A percentile compares a stretch with the other conserved stretches of the same genome.
These are phyloP conservation scores for Citropsis articulata DNA, from an alignment of 345 rosid species.

Conservation along the genomic window DNA sequence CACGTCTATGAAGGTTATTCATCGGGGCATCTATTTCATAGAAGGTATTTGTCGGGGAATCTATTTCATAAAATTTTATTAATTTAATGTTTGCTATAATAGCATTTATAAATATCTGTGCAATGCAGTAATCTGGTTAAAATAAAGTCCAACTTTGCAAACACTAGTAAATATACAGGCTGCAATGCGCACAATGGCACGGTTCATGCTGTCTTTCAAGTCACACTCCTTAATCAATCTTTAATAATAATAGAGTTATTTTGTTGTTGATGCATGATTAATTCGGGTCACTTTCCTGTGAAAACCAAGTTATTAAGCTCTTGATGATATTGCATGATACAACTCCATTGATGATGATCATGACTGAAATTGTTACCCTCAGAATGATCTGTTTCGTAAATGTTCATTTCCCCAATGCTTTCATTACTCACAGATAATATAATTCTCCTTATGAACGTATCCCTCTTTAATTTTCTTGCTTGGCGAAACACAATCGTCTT, in stretches of 20 bases:
- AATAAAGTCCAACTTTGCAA: accelerated
- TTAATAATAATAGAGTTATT: no score
- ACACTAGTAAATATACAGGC: no score
- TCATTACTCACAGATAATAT: constrained; percentile 14
- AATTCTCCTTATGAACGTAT: constrained; percentile 6
- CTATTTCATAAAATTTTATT: no score
- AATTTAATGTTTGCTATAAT: no score
- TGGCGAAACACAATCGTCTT: constrained; percentile 4
- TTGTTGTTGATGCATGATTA: background rate
- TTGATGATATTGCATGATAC: constrained; percentile 20
- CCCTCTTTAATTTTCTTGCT: constrained; percentile 22
- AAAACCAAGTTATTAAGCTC: constrained; percentile 22
- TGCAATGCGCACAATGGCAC: no score
- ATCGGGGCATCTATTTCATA: no score
- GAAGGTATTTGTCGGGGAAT: no score
- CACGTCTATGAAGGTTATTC: no score
- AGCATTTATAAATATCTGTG: no score
- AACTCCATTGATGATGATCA: constrained; percentile 20
- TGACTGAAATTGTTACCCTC: constrained; percentile 14
- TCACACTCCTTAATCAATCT: no score
- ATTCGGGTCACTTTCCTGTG: constrained; percentile 14
- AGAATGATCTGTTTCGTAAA: constrained; percentile 15
- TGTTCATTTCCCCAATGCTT: constrained; percentile 5
- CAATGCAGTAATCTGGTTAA: no score
- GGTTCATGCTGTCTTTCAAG: background rate